Evolutionary conservation across 495 filamentous ascomycete species (phyloP), one percentile per base, ranked within the genome.

Genomic region (Penicillium nucicola): DNA sequence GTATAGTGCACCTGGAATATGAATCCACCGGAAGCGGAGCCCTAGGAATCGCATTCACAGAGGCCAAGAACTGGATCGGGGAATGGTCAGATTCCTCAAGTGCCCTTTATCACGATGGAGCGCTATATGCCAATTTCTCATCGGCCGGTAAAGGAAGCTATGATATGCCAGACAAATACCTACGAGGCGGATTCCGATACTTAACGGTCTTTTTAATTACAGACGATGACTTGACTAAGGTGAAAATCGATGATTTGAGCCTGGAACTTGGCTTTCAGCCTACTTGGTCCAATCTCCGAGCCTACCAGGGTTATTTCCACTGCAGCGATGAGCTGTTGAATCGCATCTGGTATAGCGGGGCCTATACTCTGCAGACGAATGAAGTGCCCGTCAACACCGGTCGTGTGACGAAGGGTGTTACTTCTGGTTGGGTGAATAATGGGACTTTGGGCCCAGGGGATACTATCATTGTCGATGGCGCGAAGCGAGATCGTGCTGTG

Each of bases 251-350:
- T 1, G 62, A 75, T 41, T 54, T 83, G 14, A 68, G 46, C 30
- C 52, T 84, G 18, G 76, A 80, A 35, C 54, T 85, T 15, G 70
- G 64, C 5, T 85, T 85, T 48, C 80, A 84, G 42, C 84, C 84
- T 5, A 85, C 83, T 4, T 85, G 81, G 82, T 73, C 82, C 6
- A 83, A 85, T 56, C 67, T 84, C 13, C 68, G 68, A 17, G 82
- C 81, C 4, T 84, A 85, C 42, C 79, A 81, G 54, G 83, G 83
- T 9, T 85, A 84, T 48, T 86, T 85, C 48, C 75, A 84, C 52
- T 77, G 71, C 52, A 76, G 69, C 49, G 81, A 85, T 60, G 72
- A 82, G 23, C 58, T 79, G 18, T 69, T 87, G 37, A 86, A 86
- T 53, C 68, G 77, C 5, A 78, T 85, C 46, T 86, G 81, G 81